A percentile compares a stretch with the other conserved stretches of the same genome.
Evolutionary conservation across 2,329 filamentous ascomycete species (phyloP).

Genomic region (Colletotrichum sidae): DNA sequence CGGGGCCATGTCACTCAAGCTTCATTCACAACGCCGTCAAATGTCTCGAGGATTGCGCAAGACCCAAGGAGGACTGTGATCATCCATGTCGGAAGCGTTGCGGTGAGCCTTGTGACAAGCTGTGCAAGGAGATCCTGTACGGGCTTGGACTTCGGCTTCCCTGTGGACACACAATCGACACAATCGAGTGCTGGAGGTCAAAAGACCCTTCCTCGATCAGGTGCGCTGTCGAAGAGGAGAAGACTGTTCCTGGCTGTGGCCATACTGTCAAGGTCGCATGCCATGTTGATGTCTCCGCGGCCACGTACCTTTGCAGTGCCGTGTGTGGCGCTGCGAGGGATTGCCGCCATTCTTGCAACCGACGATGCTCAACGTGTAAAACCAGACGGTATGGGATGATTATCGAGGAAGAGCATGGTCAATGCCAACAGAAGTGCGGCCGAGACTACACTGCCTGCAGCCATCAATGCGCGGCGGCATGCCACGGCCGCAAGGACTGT

Average conservation of each 20-base stretch:
- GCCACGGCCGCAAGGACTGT: constrained; percentile 63
- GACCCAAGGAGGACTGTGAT: constrained; percentile 54
- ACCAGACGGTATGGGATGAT: constrained; percentile 45
- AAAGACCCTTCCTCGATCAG: constrained; percentile 58
- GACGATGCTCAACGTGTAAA: constrained; percentile 62
- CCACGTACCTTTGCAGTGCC: constrained; percentile 58
- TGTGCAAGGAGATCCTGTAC: constrained; percentile 49
- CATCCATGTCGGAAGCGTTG: constrained; percentile 58
- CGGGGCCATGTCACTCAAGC: constrained; percentile 59
- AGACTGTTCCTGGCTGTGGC: constrained; percentile 63
- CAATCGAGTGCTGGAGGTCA: constrained; percentile 51
- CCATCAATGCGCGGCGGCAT: constrained; percentile 63
- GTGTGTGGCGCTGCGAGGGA: constrained; percentile 57
- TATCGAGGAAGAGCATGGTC: constrained; percentile 54
- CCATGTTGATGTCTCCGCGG: constrained; percentile 53
- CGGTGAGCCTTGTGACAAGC: constrained; percentile 54
- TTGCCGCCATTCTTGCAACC: constrained; percentile 71
- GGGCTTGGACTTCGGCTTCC: constrained; percentile 46
- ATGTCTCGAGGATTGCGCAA: constrained; percentile 58
- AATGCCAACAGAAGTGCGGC: constrained; percentile 52
- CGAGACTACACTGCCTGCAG: constrained; percentile 62
- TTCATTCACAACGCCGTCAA: constrained; percentile 58
- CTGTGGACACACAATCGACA: constrained; percentile 55
- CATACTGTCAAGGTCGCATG: constrained; percentile 67
- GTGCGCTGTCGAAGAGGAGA: constrained; percentile 61